Evolutionary conservation across 2,329 filamentous ascomycete species (phyloP).

Genomic region (Aspergillus sp.): DNA sequence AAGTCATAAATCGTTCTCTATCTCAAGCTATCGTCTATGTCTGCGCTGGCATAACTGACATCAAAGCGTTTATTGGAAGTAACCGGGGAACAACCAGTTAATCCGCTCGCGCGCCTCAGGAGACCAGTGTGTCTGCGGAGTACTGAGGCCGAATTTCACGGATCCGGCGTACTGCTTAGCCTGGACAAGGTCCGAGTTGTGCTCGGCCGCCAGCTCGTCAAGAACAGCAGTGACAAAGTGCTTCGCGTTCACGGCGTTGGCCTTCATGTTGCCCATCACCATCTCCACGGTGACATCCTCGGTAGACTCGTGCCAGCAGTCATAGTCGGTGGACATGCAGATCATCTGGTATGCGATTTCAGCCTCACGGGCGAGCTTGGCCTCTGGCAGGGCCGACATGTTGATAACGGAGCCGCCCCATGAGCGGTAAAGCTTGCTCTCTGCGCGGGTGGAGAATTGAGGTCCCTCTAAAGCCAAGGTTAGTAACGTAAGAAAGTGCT

Average conservation of each 20-base stretch:
- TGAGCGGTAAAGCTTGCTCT: conserved; percentile 89
- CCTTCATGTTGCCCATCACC: conserved; percentile 95
- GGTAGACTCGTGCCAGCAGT: conserved; percentile 86
- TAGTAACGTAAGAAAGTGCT: background rate
- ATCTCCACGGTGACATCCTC: conserved; percentile 89
- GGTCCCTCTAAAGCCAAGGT: conserved; percentile 70
- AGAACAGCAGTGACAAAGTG: conserved; percentile 82
- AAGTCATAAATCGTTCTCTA: conserved; percentile 1
- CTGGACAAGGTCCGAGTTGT: conserved; percentile 71
- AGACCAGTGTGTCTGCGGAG: conserved; percentile 71
- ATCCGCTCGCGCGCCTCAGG: conserved; percentile 76
- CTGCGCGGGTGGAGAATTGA: conserved; percentile 93
- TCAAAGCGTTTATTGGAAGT: conserved; percentile 52
- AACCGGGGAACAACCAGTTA: conserved; percentile 83
- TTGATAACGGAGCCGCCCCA: conserved; percentile 97
- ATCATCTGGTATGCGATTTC: conserved; percentile 98
- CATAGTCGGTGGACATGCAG: conserved; percentile 99
- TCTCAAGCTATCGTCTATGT: background rate
- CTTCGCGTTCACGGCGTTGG: conserved; percentile 85
- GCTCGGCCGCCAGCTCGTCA: conserved; percentile 76
- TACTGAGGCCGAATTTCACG: conserved; percentile 80
- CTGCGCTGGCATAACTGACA: background rate
- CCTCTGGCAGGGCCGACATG: conserved; percentile 94
- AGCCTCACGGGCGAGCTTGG: conserved; percentile 92
- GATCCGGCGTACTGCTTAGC: conserved; percentile 80